phyloP scores from a whole-genome alignment of 2,329 filamentous ascomycete species.

The Cladosporium sp. region DNA sequence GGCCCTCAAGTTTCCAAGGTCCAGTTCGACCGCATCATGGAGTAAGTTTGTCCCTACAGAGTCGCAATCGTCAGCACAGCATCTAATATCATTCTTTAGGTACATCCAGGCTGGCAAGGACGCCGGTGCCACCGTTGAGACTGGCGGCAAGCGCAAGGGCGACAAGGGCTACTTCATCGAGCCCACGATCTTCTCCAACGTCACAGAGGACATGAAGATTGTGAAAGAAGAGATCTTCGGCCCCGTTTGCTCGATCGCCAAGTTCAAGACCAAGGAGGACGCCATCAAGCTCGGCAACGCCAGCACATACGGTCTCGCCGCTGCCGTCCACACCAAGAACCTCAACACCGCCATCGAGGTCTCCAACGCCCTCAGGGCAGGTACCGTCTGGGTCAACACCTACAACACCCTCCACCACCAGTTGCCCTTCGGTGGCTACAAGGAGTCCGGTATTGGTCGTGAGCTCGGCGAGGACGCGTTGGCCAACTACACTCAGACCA shows the following conservation, averaged over 20 bases:
- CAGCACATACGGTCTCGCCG: slow-evolving; percentile 44
- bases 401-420: slow-evolving; percentile 44
- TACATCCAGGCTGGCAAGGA: slow-evolving; percentile 56
- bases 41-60: slow-evolving; percentile 45
- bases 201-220: slow-evolving; percentile 48
- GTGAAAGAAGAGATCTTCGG: slow-evolving; percentile 46
- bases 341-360: slow-evolving; percentile 44
- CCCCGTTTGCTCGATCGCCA: slow-evolving; percentile 42
- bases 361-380: slow-evolving; percentile 42
- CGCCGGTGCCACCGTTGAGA: slow-evolving; percentile 38
- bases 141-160: slow-evolving; percentile 70
- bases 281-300: slow-evolving; percentile 42
- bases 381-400: slow-evolving; percentile 49
- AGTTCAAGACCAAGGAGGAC: slow-evolving; percentile 43
- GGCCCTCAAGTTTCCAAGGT: slow-evolving; percentile 67
- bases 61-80: slow-evolving; percentile 45
- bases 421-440: slow-evolving; percentile 39
- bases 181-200: slow-evolving; percentile 22
- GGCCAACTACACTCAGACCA: slow-evolving; percentile 24
- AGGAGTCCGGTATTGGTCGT: slow-evolving; percentile 39
- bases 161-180: slow-evolving; percentile 33
- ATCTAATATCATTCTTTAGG: slow-evolving; percentile 68
- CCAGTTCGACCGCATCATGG: slow-evolving; percentile 65
- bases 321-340: slow-evolving; percentile 44
- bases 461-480: slow-evolving; percentile 32